Evolutionary conservation across 2,329 filamentous ascomycete species (phyloP).

Genomic region (Neophaeococcomyces mojaviensis): DNA sequence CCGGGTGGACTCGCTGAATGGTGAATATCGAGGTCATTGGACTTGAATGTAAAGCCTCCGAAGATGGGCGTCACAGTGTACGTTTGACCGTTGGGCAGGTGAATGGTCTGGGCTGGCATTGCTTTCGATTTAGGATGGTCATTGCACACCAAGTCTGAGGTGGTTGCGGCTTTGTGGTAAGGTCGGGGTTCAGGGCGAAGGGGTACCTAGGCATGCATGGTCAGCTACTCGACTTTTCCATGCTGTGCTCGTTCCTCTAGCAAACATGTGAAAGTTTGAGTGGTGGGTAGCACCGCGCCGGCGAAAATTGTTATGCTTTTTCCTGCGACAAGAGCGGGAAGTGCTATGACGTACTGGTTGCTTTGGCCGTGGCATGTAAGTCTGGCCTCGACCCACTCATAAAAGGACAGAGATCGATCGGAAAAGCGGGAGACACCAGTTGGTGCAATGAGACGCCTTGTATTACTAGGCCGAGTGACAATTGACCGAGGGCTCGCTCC

Average conservation of each 20-base stretch:
- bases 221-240: neutral
- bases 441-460: neutral
- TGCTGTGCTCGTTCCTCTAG: too few species aligned
- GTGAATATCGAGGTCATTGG: conserved; percentile 63
- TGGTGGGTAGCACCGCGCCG: too few species aligned
- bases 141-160: conserved; percentile 3
- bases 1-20: conserved; percentile 70
- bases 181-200: conserved; percentile 2
- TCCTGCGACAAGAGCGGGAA: too few species aligned
- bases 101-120: conserved; percentile 25
- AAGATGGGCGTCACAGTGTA: conserved; percentile 70
- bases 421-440: too few species aligned
- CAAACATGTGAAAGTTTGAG: too few species aligned
- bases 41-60: conserved; percentile 84
- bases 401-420: neutral
- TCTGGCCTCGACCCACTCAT: neutral
- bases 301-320: too few species aligned
- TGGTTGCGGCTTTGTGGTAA: conserved; percentile 2
- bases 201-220: neutral
- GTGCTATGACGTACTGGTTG: too few species aligned
- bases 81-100: conserved; percentile 78
- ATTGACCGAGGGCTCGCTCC: neutral
- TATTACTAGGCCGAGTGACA: neutral
- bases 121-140: conserved; percentile 1
- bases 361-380: neutral